Percentiles rank a stretch among this genome's conserved stretches.
These are phyloP conservation scores for Chloris gayana DNA, from an alignment of 176 grass and related monocot genomes.

Conservation along the genomic window DNA sequence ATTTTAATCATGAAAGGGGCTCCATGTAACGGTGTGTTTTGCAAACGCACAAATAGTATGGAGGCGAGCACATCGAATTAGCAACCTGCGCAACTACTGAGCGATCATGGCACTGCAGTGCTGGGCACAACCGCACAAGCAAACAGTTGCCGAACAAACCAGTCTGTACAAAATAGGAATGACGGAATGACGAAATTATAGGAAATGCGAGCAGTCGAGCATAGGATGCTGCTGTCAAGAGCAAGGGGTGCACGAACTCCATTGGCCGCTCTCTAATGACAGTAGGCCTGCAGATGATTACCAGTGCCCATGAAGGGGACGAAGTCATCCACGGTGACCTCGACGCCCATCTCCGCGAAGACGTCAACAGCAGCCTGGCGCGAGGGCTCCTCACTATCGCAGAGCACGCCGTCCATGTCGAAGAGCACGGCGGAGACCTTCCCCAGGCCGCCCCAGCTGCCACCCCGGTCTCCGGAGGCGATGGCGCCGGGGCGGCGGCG, in stretches of 20 bases:
- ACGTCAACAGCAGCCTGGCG: slow-evolving; percentile 76
- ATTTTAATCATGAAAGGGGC: background rate
- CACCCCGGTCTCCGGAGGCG: slow-evolving; percentile 32
- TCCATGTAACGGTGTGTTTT: background rate
- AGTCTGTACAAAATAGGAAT: background rate
- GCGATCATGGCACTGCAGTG: background rate
- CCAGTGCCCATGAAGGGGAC: slow-evolving; percentile 93
- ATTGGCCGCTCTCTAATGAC: slow-evolving; percentile 15
- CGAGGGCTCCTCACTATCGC: slow-evolving; percentile 93
- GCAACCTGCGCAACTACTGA: background rate
- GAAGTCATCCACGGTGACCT: slow-evolving; percentile 89
- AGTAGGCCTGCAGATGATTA: slow-evolving; percentile 37
- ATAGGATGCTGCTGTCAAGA: slow-evolving; percentile 8
- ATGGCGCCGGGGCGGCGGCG: slow-evolving; percentile 38
- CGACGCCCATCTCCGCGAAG: slow-evolving; percentile 88
- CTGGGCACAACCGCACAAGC: background rate
- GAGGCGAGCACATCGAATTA: background rate
- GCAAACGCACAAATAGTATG: background rate
- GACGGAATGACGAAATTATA: background rate
- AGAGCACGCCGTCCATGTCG: slow-evolving; percentile 96
- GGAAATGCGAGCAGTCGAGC: background rate
- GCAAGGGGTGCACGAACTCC: background rate
- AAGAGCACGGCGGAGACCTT: slow-evolving; percentile 94
- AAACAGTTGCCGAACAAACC: background rate
- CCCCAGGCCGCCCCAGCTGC: slow-evolving; percentile 43